Evolutionary conservation across 2,329 filamentous ascomycete genomes (phyloP), one percentile per base, ranked within the genome.

Genomic region (Diplodia mutila): DNA sequence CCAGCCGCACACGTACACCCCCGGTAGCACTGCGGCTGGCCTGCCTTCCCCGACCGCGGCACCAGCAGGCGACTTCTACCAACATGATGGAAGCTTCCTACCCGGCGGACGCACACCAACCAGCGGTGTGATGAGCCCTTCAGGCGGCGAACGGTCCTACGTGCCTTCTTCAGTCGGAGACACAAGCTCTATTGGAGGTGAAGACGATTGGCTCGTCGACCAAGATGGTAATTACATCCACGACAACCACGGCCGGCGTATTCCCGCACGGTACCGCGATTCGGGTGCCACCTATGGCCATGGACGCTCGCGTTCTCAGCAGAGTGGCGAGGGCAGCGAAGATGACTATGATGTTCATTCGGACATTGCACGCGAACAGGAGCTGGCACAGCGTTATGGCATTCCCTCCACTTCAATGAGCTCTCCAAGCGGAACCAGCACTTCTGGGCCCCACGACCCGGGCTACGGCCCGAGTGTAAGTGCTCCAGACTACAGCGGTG

Each of bases 341-440:
- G 85, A 87, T 54, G 86, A 88, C 65, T 86, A 85, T 70, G 85
- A 86, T 57, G 83, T 83, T 18, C 78, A 82, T 57, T 84, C 84
- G 42, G 84, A 85, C 69, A 78, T 81, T 2, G 82, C 80, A 9
- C 79, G 80, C 9, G 83, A 85, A 72, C 76, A 80, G n/a, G 80
- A 82, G 69, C 81, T 83, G 65, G 74, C 81, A 29, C 80, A 80
- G 54, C 78, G 78, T 53, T 85, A 85, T 68, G 82, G 82, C 51
- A 75, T 77, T 6, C 70, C 75, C 46, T 71, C 74, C 16, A 39
- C 66, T n/a, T 51, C 55, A 18, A 67, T 48, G 55, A 27, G n/a
- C n/a, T 46, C 34, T 21, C 54, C 25, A 4, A 21, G 66, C 25
- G 52, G 34, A 16, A 67, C 39, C 7, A 57, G 34, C 14, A 54